phyloP scores from a whole-genome alignment of 129 eudicot species.

The Tagetes erecta region DNA sequence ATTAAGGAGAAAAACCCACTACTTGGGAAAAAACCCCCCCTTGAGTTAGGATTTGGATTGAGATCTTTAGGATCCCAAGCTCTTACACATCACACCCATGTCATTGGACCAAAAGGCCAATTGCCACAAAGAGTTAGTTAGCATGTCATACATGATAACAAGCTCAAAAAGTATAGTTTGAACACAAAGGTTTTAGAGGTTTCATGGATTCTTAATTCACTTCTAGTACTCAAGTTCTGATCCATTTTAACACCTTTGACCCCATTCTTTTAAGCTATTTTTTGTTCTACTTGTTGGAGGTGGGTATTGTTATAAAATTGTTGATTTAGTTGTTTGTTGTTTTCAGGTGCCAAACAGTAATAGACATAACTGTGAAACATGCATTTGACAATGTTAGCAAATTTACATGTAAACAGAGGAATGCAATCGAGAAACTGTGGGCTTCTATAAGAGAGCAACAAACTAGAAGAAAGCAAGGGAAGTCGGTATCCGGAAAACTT shows the following conservation, averaged over 20 bases:
- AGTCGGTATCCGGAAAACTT: conserved; percentile 90
- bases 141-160: background rate
- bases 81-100: no score
- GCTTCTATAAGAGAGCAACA: conserved; percentile 84
- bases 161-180: background rate
- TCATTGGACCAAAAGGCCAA: no score
- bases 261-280: background rate
- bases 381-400: conserved; percentile 77
- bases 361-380: conserved; percentile 91
- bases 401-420: conserved; percentile 75
- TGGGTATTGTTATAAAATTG: background rate
- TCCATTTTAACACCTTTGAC: background rate
- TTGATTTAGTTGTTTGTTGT: background rate
- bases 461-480: conserved; percentile 85
- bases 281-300: background rate
- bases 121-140: background rate
- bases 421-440: conserved; percentile 86
- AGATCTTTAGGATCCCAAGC: no score
- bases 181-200: background rate
- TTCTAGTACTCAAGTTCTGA: background rate
- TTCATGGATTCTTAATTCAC: background rate
- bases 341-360: conserved; percentile 93
- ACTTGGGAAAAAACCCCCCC: no score
- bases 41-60: no score
- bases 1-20: no score